phyloP scores from a whole-genome alignment of 352 stramenopile genomes.

The Phytophthora crassamura region DNA sequence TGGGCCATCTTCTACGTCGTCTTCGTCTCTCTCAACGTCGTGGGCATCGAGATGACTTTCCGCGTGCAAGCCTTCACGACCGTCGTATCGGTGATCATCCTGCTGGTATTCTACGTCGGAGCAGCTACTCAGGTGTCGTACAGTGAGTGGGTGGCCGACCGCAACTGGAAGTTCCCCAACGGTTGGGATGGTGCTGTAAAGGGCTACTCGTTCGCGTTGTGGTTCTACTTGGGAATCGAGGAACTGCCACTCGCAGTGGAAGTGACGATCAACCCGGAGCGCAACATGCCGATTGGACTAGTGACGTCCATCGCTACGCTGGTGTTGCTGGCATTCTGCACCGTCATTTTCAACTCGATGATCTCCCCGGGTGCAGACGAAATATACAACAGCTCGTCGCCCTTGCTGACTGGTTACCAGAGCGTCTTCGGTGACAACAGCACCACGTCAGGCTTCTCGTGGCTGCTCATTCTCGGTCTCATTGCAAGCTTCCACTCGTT shows the following conservation, averaged over 20 bases:
- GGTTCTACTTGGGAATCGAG: slow-evolving; percentile 79
- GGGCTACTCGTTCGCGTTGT: slow-evolving; percentile 70
- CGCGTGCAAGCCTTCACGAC: slow-evolving; percentile 66
- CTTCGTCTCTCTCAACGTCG: slow-evolving; percentile 68
- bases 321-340: slow-evolving; percentile 59
- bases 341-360: slow-evolving; percentile 72
- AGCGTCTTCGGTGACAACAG: slow-evolving; percentile 75
- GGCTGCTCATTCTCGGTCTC: slow-evolving; percentile 68
- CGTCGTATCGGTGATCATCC: slow-evolving; percentile 58
- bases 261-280: slow-evolving; percentile 67
- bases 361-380: slow-evolving; percentile 56
- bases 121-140: slow-evolving; percentile 68
- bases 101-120: slow-evolving; percentile 72
- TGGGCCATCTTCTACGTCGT: slow-evolving; percentile 69
- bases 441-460: slow-evolving; percentile 71
- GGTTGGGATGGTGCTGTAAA: slow-evolving; percentile 60
- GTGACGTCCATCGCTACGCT: slow-evolving; percentile 66
- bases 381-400: slow-evolving; percentile 54
- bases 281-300: slow-evolving; percentile 67
- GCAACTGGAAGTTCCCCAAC: slow-evolving; percentile 55
- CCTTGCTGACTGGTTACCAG: slow-evolving; percentile 66
- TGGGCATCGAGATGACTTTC: slow-evolving; percentile 71
- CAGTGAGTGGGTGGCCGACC: slow-evolving; percentile 50
- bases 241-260: slow-evolving; percentile 69
- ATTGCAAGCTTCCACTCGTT: slow-evolving; percentile 80